Conservation (phyloP, 371 early-diverging fungal species). For the Mortierella sp. region DNA sequence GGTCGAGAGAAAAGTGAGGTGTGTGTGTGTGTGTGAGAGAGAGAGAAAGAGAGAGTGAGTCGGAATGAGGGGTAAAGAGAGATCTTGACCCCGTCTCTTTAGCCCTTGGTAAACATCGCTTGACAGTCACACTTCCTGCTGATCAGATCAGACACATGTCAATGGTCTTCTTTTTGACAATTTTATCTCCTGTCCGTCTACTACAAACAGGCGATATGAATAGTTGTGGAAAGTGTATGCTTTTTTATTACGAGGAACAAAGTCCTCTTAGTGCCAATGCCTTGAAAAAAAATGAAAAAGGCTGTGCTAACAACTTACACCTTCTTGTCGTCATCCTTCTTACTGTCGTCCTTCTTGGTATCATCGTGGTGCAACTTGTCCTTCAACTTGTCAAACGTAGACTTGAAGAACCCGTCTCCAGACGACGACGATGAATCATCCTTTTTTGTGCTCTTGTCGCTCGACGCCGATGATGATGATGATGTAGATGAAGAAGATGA, state of each 20-base stretch:
- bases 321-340: slow-evolving; percentile 50
- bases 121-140: not conserved
- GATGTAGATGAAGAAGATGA: slow-evolving; percentile 19
- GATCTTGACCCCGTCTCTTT: slow-evolving; percentile 1
- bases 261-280: not conserved
- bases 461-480: slow-evolving; percentile 28
- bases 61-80: not conserved
- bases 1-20: not conserved
- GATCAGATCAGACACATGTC: slow-evolving; percentile 9
- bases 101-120: not conserved
- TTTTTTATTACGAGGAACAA: not conserved
- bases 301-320: not conserved
- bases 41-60: not conserved
- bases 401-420: slow-evolving; percentile 59
- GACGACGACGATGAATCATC: slow-evolving; percentile 26
- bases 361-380: slow-evolving; percentile 55
- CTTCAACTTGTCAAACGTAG: slow-evolving; percentile 57
- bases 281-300: not conserved
- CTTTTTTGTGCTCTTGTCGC: slow-evolving; percentile 17
- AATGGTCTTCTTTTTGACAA: not conserved
- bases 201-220: not conserved
- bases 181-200: not conserved
- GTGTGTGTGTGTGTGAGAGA: not conserved
- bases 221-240: not conserved
- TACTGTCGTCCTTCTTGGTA: slow-evolving; percentile 47